phyloP scores from a whole-genome alignment of 345 rosid genomes.

The Ceriops zippeliana region DNA sequence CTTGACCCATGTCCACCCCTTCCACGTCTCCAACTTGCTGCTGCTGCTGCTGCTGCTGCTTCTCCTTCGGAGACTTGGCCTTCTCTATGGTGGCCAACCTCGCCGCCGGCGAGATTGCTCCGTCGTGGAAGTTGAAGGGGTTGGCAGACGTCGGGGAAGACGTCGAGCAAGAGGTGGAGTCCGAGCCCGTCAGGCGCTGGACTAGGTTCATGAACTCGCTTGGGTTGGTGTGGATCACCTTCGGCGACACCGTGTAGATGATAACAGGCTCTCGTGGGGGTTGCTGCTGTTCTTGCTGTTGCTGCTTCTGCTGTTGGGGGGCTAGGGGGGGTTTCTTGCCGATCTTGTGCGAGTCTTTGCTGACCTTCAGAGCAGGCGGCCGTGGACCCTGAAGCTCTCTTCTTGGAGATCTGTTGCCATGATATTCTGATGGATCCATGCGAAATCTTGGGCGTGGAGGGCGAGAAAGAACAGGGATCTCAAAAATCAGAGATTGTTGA shows the following conservation, averaged over 20 bases:
- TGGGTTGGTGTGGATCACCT: slow-evolving; percentile 79
- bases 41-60: slow-evolving; percentile 9
- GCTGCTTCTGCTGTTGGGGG: slow-evolving; percentile 18
- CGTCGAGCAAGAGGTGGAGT: slow-evolving; percentile 29
- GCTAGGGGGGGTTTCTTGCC: slow-evolving; percentile 55
- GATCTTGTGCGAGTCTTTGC: slow-evolving; percentile 79
- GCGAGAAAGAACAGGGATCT: background rate
- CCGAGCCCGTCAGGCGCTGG: slow-evolving; percentile 80
- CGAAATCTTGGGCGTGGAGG: background rate
- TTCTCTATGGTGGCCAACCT: slow-evolving; percentile 65
- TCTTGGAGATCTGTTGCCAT: slow-evolving; percentile 53
- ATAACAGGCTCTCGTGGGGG: slow-evolving; percentile 61
- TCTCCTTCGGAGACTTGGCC: slow-evolving; percentile 38
- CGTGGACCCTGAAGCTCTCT: slow-evolving; percentile 79
- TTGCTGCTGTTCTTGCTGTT: slow-evolving; percentile 20
- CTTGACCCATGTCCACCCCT: slow-evolving; percentile 34
- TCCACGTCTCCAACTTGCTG: slow-evolving; percentile 30
- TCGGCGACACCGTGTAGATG: slow-evolving; percentile 82
- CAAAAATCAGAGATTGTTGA: background rate
- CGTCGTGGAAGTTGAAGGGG: slow-evolving; percentile 19
- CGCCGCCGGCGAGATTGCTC: slow-evolving; percentile 74
- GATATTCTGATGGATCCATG: slow-evolving; percentile 42
- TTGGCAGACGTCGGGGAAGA: slow-evolving; percentile 5
- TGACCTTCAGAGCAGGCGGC: slow-evolving; percentile 65
- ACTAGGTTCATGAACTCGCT: slow-evolving; percentile 81